Conservation (phyloP, 2,329 filamentous ascomycete genomes). For the Aspergillus tanneri region DNA sequence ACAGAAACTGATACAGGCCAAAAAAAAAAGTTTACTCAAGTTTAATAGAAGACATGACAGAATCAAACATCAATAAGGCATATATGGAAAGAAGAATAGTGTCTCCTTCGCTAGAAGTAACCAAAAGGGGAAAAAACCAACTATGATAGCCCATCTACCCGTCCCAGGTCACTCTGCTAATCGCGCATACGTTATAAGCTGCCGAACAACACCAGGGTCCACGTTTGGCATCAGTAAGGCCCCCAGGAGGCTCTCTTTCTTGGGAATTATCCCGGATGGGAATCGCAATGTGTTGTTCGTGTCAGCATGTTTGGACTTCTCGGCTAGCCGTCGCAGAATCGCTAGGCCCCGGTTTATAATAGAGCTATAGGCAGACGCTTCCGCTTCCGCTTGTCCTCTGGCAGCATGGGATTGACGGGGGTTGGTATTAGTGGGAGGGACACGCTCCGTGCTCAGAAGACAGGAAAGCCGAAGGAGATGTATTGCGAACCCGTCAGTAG, state of each 20-base stretch:
- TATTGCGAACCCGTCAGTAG: constrained; percentile 78
- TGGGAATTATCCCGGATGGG: constrained; percentile 63
- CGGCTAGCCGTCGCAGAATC: constrained; percentile 65
- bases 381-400: constrained; percentile 40
- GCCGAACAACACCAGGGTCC: constrained; percentile 63
- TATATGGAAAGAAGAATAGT: constrained; percentile 12
- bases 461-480: constrained; percentile 75
- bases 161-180: constrained; percentile 45
- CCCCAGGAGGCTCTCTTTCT: constrained; percentile 65
- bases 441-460: constrained; percentile 65
- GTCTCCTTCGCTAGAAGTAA: constrained; percentile 22
- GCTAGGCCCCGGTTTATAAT: constrained; percentile 68
- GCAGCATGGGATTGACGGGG: constrained; percentile 36
- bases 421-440: constrained; percentile 37
- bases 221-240: constrained; percentile 66
- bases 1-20: constrained; percentile 10
- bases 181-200: constrained; percentile 64
- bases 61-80: constrained; percentile 19
- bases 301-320: constrained; percentile 62
- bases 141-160: constrained; percentile 6
- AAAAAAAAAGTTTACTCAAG: constrained; percentile 19
- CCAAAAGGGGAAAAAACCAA: constrained; percentile 16
- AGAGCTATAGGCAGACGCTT: constrained; percentile 44
- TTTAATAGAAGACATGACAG: constrained; percentile 24
- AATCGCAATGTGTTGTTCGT: constrained; percentile 51